A percentile compares a stretch with the other conserved stretches of the same genome.
phyloP scores from a whole-genome alignment of 257 asterid genomes.

The Solanum dulcamara region DNA sequence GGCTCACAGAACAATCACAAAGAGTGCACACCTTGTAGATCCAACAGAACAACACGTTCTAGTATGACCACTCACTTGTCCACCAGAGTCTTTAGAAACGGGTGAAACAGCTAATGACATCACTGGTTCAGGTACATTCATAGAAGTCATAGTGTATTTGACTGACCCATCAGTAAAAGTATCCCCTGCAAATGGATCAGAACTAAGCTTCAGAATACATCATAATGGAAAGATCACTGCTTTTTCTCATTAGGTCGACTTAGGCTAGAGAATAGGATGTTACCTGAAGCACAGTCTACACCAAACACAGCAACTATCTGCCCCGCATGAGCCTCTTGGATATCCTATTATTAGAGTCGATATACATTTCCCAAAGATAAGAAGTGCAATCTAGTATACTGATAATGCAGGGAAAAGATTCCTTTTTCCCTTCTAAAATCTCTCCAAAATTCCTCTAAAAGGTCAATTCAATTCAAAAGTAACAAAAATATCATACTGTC shows the following conservation, averaged over 20 bases:
- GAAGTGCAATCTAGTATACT: not conserved
- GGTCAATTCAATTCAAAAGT: not conserved
- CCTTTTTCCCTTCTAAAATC: not conserved
- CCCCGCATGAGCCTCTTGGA: conserved; percentile 98
- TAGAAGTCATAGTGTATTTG: conserved; percentile 91
- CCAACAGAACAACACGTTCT: not conserved
- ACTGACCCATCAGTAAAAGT: conserved; percentile 97
- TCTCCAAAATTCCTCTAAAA: not conserved
- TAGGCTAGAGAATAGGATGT: not conserved
- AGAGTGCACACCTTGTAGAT: not conserved
- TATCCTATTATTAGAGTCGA: conserved; percentile 45
- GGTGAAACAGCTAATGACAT: conserved; percentile 97
- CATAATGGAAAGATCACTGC: not conserved
- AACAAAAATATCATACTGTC: not conserved
- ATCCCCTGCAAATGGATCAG: conserved; percentile 56
- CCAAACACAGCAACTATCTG: conserved; percentile 99
- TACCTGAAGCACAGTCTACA: conserved; percentile 98
- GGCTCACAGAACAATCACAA: not conserved
- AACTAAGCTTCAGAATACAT: not conserved
- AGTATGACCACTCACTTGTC: conserved; percentile 55
- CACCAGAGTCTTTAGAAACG: conserved; percentile 92
- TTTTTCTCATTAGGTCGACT: not conserved
- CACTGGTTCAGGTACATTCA: conserved; percentile 99
- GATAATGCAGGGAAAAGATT: not conserved
- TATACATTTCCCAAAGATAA: not conserved